phyloP scores from a whole-genome alignment of 345 rosid genomes.

The Reutealis trisperma region DNA sequence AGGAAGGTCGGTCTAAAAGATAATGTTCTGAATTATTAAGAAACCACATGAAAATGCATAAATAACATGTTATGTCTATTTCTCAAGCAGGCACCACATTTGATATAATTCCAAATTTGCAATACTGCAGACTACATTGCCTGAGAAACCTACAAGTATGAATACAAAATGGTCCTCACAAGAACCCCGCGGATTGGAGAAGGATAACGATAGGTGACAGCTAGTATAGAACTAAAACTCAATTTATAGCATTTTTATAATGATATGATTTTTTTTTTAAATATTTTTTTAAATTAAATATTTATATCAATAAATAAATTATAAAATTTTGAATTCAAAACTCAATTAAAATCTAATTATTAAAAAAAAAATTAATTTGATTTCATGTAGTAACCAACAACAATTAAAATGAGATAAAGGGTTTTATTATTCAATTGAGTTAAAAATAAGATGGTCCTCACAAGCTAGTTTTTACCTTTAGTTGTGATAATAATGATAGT shows the following conservation, averaged over 20 bases:
- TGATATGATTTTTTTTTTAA: too few relatives aligned
- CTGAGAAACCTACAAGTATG: background rate
- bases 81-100: background rate
- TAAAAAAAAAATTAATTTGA: too few relatives aligned
- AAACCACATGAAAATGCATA: background rate
- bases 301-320: too few relatives aligned
- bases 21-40: background rate
- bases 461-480: background rate
- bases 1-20: background rate
- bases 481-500: background rate
- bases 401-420: background rate
- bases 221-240: too few relatives aligned
- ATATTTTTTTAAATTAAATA: too few relatives aligned
- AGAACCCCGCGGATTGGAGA: background rate
- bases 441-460: conserved; percentile 6
- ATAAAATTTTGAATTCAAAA: too few relatives aligned
- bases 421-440: background rate
- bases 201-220: background rate
- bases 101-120: background rate
- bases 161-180: background rate
- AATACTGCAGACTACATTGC: background rate
- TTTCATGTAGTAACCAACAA: too few relatives aligned
- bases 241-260: too few relatives aligned
- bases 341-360: too few relatives aligned
- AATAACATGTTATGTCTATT: background rate